phyloP scores from a whole-genome alignment of 2,329 filamentous ascomycete species.

The Epichloe bromicola region DNA sequence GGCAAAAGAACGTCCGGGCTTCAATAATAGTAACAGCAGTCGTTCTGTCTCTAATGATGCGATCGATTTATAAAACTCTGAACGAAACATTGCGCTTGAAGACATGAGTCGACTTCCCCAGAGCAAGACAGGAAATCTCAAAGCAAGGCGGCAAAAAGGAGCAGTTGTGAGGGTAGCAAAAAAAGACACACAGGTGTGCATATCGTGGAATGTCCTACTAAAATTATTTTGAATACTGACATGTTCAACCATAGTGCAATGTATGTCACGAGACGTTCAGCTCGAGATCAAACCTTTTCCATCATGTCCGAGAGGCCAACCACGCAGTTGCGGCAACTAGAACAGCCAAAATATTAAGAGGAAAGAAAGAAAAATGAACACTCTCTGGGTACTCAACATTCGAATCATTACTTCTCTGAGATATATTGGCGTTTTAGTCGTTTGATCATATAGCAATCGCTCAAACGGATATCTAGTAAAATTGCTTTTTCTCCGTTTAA shows the following conservation, averaged over 20 bases:
- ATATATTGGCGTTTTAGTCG: not conserved
- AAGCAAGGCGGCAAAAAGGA: constrained; percentile 36
- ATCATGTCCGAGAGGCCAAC: constrained; percentile 51
- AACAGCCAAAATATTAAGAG: constrained; percentile 21
- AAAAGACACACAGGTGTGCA: constrained; percentile 1
- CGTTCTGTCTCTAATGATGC: not conserved
- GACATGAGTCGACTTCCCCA: constrained; percentile 13
- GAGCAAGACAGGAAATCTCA: constrained; percentile 35
- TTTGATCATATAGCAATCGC: not conserved
- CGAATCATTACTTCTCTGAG: not conserved
- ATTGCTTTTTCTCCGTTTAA: no score
- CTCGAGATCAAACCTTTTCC: constrained; percentile 59
- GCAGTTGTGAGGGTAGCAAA: constrained; percentile 18
- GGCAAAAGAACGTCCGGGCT: constrained; percentile 27
- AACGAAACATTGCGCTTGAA: constrained; percentile 15
- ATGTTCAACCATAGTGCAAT: constrained; percentile 26
- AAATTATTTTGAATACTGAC: not conserved
- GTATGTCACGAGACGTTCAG: constrained; percentile 34
- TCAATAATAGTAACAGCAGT: not conserved
- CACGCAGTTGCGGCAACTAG: constrained; percentile 44
- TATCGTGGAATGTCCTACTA: not conserved
- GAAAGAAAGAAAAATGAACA: constrained; percentile 11
- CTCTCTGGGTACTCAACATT: not conserved
- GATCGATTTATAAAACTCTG: constrained; percentile 7
- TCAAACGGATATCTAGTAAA: no score